Conservation (phyloP, 192 early-diverging fungal species). For the Backusella tuberculispora region DNA sequence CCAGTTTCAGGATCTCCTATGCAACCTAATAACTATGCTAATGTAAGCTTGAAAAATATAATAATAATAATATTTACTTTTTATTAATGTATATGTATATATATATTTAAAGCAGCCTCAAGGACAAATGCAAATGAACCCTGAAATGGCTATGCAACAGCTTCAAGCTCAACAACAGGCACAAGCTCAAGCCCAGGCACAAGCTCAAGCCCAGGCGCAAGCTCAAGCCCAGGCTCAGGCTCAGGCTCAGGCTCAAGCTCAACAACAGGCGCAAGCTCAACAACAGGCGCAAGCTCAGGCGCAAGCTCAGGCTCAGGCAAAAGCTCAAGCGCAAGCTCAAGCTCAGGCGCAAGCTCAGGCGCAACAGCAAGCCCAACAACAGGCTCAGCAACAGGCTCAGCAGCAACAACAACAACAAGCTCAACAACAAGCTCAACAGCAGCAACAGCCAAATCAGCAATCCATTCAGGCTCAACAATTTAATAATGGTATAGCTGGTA, state of each 20-base stretch:
- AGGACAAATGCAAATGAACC: background rate
- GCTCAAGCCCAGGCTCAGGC: background rate
- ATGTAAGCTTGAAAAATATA: background rate
- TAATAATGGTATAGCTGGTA: slow-evolving; percentile 4
- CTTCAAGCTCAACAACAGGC: slow-evolving; percentile 9
- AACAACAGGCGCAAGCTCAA: background rate
- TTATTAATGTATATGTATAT: background rate
- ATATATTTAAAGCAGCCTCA: background rate
- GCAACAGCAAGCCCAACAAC: background rate
- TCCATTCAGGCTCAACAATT: slow-evolving; percentile 13
- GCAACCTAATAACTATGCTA: slow-evolving; percentile 14
- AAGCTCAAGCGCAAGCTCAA: background rate
- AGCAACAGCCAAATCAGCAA: slow-evolving; percentile 21
- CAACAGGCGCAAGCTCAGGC: background rate
- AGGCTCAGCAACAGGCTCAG: background rate
- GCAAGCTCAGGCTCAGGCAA: background rate
- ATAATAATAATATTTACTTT: too few species aligned
- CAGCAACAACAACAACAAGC: background rate
- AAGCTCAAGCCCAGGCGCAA: slow-evolving; percentile 5
- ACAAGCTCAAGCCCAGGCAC: background rate
- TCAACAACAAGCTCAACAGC: background rate
- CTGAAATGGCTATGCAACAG: slow-evolving; percentile 16
- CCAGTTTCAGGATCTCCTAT: slow-evolving; percentile 15
- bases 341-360: background rate
- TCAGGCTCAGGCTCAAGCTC: background rate